Conservation (phyloP, 805 yeast genomes). For the Candida gorgasii region DNA sequence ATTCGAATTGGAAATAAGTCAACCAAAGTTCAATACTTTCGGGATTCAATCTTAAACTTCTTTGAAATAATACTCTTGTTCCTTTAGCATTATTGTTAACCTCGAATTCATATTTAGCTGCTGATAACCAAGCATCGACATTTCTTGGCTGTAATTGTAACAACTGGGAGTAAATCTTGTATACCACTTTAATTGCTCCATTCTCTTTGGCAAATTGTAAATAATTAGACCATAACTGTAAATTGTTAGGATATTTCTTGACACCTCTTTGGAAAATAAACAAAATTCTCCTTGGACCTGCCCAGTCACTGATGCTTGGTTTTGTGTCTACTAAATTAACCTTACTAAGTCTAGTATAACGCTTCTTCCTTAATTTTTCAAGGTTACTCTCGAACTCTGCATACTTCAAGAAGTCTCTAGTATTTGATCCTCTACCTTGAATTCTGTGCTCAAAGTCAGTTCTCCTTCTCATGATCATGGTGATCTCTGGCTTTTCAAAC, state of each 20-base stretch:
- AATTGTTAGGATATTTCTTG: slow-evolving; percentile 73
- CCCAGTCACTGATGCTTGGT: slow-evolving; percentile 80
- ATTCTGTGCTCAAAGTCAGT: slow-evolving; percentile 94
- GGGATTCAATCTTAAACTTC: slow-evolving; percentile 80
- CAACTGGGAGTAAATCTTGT: slow-evolving; percentile 73
- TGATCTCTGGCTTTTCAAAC: slow-evolving; percentile 80
- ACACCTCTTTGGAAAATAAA: slow-evolving; percentile 85
- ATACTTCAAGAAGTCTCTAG: slow-evolving; percentile 76
- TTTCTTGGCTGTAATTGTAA: slow-evolving; percentile 89
- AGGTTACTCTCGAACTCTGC: slow-evolving; percentile 77
- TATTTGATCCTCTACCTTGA: slow-evolving; percentile 76
- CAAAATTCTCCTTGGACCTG: slow-evolving; percentile 76
- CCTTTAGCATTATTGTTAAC: slow-evolving; percentile 85
- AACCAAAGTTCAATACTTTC: slow-evolving; percentile 75
- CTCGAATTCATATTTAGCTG: slow-evolving; percentile 92
- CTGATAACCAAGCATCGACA: slow-evolving; percentile 88
- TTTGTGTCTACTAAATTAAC: slow-evolving; percentile 57
- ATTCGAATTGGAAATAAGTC: slow-evolving; percentile 84
- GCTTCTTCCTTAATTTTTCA: slow-evolving; percentile 72
- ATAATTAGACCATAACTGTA: slow-evolving; percentile 76
- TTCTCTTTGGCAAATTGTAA: slow-evolving; percentile 65
- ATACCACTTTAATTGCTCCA: slow-evolving; percentile 70
- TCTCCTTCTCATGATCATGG: slow-evolving; percentile 84
- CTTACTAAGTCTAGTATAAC: slow-evolving; percentile 61
- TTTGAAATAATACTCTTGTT: slow-evolving; percentile 82